phyloP scores from a whole-genome alignment of 306 rosid genomes.

The Clitoria ternatea region DNA sequence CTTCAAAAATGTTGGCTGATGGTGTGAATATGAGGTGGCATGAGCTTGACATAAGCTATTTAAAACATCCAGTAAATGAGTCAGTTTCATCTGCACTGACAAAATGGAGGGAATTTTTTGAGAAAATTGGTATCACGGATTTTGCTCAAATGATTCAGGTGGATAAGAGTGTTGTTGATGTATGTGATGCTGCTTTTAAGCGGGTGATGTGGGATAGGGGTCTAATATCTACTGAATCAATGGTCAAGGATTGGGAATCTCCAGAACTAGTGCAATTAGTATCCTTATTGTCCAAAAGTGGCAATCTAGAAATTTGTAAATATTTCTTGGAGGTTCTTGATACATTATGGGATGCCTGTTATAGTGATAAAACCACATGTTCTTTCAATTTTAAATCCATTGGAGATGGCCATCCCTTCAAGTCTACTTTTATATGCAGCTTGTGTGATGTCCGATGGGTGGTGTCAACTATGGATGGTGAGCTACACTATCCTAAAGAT shows the following conservation, averaged over 20 bases:
- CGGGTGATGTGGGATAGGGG: slow-evolving; percentile 51
- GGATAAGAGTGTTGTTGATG: slow-evolving; percentile 52
- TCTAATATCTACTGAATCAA: slow-evolving; percentile 52
- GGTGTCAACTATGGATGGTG: slow-evolving; percentile 54
- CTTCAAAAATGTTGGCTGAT: slow-evolving; percentile 55
- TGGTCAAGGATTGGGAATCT: slow-evolving; percentile 84
- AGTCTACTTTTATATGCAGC: slow-evolving; percentile 61
- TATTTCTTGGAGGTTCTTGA: slow-evolving; percentile 75
- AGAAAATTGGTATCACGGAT: slow-evolving; percentile 69
- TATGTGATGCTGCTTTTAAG: slow-evolving; percentile 41
- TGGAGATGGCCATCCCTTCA: slow-evolving; percentile 48
- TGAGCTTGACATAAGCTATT: slow-evolving; percentile 68
- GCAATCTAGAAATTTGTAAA: slow-evolving; percentile 54
- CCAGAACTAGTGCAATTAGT: slow-evolving; percentile 61
- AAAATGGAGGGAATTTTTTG: slow-evolving; percentile 86
- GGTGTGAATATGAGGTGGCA: slow-evolving; percentile 61
- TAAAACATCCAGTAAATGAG: slow-evolving; percentile 63
- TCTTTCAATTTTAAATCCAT: slow-evolving; percentile 42
- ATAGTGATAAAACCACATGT: slow-evolving; percentile 60
- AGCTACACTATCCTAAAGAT: slow-evolving; percentile 78
- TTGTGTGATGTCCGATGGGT: slow-evolving; percentile 73
- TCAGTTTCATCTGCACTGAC: slow-evolving; percentile 48
- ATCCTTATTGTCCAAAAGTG: slow-evolving; percentile 48
- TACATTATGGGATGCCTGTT: slow-evolving; percentile 79
- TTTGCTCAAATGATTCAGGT: slow-evolving; percentile 63